Base-by-base conservation (phyloP, 2,329 filamentous ascomycete species). In the Aspergillus uvarum region DNA sequence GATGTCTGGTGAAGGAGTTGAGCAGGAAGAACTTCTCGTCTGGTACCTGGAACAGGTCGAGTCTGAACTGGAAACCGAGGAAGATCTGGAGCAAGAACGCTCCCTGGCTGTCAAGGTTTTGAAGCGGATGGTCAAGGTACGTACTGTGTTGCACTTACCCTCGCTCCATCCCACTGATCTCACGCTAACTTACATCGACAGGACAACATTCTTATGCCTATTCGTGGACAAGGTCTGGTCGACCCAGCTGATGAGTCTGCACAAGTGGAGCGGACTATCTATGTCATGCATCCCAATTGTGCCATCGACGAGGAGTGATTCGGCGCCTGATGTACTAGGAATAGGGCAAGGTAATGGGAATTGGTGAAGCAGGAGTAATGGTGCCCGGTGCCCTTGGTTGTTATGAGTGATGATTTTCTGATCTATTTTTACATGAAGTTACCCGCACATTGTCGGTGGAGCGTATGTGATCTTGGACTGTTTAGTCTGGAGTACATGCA, bases 31-130 rank as follows among this genome's bases (percentile, higher is more conserved):
- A 49, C 82, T 99, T 32, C 78, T 96, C 32, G 80, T 91, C 54
- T 96, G 92, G 92, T 99, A 96, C 74, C 82, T 98, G 22, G 94
- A 98, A 79, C 88, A 94, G 77, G 90, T 90, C 69, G 95, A 99
- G 75, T 85, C 87, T 19, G 89, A 96, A 71, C 79, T 99, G 60
- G 83, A 89, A 38, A 89, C 81, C 47, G 89, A 96, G 75, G 92
- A 96, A 58, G 91, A 93, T 67, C 83, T 96, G 70, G 85, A 93
- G 72, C 81, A 80, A 16, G 92, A 98, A 78, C 85, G 86, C 72
- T 81, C 81, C 3, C 78, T 96, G 58, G 89, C 88, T 14, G 85
- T 81, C 72, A 95, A 96, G 84, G 94, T 99, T 56, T 79, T 99
- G 67, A 96, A 91, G 83, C 89, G 91, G 77, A 96, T 98, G 89